Conservation (phyloP, 208 protist species). For the Acanthamoeba royreba region DNA sequence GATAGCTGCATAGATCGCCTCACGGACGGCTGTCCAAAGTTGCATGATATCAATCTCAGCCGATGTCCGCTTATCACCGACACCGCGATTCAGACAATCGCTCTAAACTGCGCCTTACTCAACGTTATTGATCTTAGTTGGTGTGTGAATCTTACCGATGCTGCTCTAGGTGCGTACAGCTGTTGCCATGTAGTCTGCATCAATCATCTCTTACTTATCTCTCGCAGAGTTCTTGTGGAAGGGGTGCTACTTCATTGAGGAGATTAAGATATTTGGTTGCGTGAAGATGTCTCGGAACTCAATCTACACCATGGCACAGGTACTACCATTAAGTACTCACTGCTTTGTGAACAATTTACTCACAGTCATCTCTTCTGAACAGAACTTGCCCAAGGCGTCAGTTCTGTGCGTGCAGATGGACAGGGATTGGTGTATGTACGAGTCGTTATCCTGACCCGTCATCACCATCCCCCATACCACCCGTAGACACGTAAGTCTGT, state of each 20-base stretch:
- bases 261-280: neutral
- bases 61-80: neutral
- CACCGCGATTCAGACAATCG: neutral
- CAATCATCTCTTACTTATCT: neutral
- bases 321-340: no score
- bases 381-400: neutral
- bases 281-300: neutral
- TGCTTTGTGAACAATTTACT: no score
- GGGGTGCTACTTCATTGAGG: neutral
- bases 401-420: neutral
- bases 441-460: neutral
- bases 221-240: neutral
- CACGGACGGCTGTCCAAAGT: neutral
- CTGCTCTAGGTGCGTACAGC: neutral
- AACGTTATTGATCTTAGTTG: neutral
- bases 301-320: neutral
- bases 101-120: neutral
- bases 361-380: neutral
- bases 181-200: neutral
- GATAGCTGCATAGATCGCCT: neutral
- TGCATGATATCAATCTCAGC: neutral
- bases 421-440: neutral
- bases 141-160: neutral
- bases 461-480: neutral
- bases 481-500: no score